Base-by-base conservation (phyloP, 1,284 basidiomycete genomes). In the Sphaerobolus stellatus region DNA sequence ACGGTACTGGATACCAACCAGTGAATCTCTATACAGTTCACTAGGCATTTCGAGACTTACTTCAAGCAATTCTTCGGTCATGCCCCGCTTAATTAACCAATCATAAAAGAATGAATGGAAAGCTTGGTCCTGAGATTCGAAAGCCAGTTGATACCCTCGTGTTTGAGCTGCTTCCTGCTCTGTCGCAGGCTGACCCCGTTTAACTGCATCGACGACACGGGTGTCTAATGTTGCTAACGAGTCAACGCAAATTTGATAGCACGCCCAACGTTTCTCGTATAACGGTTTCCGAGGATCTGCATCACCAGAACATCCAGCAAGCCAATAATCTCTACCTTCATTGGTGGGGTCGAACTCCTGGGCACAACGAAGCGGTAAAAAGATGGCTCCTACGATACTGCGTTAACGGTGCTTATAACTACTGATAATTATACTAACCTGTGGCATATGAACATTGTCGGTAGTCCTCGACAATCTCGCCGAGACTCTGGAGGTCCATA, bases 61-160 rank as follows among this genome's bases (percentile, higher is more conserved):
- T 77, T 94, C 92, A 27, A 99, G 78, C 22, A 99, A 75, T 68
- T 95, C 89, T 66, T 98, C 93, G 16, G 92, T 89, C 61, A 92
- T 77, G 8, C 86, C 83, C 36, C 84, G 81, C 27, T 75, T 73
- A 45, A 98, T 89, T 50, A 96, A 75, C 95, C 95, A 98, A 64
- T 96, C 93, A 68, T 99, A 99, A 58, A 99, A 71, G 45, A 87
- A 88, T 36, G 89, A 94, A 71, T 99, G 95, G 77, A 98, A 98
- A 70, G 97, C 84, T 63, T 93, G 87, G 68, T 99, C 96, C 49
- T 89, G 81, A 58, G 88, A 88, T 1, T 82, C 77, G 58, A 98
- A 88, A 1, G 93, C 92, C 55, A 94, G 76, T 40, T 88, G 84
- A 66, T 91, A 92, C 0, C 90, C 90, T 64, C 87, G 84, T 41